Evolutionary conservation across 1,284 basidiomycete genomes (phyloP), one percentile per base, ranked within the genome.

Genomic region (Cronartium quercuum): DNA sequence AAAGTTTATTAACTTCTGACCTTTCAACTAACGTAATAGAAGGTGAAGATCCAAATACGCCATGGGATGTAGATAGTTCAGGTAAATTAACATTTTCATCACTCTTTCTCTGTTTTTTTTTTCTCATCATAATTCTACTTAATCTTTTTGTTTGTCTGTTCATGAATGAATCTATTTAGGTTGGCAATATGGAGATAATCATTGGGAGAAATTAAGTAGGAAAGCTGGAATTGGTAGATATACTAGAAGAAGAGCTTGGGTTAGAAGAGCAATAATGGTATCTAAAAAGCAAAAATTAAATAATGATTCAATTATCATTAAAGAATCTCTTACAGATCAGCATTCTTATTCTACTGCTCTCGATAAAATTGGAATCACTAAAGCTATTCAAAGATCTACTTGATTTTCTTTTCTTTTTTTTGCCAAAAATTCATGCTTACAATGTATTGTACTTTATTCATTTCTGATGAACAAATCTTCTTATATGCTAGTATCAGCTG

Each of bases 171-270:
- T 29, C 13, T 15, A 15, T 18, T 6, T 12, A 74, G 70, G 70
- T 0, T 82, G 81, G 81, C 80, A 81, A 77, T 82, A 82, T 75
- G 81, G 81, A 38, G 81, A 81, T 77, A 82, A 82, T 65, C 78
- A 79, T 40, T 82, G 81, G 81, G 81, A 82, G 2, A 82, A 81
- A 78, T 79, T 82, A 78, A 77, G 76, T 68, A 78, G 76, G 44
- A 80, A 79, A 70, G 77, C 76, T 37, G 80, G 81, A 0, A 78
- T 82, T 74, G 81, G 81, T 1, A 76, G 79, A 40, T 82, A 82
- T 76, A 82, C 81, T n/a, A 77, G 81, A 24, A 75, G 81, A 35
- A 77, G 81, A 18, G 79, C 80, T 67, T 82, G 81, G 81, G 77
- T 81, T 2, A 75, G 81, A 6, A 66, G 79, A 12, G 81, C 81